A percentile compares a stretch with the other conserved stretches of the same genome.
These are phyloP conservation scores for Phytophthora crassamura DNA, from an alignment of 352 stramenopile species.

Conservation along the genomic window DNA sequence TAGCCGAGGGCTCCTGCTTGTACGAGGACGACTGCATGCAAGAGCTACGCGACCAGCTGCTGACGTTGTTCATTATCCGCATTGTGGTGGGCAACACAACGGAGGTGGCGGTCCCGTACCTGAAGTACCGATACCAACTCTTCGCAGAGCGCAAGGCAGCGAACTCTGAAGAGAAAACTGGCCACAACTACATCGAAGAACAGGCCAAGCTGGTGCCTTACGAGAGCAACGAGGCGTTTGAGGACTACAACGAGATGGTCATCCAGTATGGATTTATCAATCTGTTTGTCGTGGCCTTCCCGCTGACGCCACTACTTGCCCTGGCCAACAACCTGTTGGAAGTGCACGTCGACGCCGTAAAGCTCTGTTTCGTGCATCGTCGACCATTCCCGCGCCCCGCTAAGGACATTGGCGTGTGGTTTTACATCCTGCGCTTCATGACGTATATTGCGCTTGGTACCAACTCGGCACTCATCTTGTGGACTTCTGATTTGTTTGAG, in stretches of 20 bases:
- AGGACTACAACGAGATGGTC: constrained; percentile 93
- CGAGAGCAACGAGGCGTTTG: constrained; percentile 81
- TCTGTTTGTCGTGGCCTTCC: constrained; percentile 94
- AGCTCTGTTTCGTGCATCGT: constrained; percentile 81
- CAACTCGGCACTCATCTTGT: constrained; percentile 81
- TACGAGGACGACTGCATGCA: constrained; percentile 80
- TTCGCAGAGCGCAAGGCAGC: constrained; percentile 51
- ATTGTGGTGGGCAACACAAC: constrained; percentile 93
- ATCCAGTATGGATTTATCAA: constrained; percentile 97
- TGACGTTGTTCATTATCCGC: constrained; percentile 93
- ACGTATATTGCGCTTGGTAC: constrained; percentile 82
- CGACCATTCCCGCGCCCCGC: constrained; percentile 81
- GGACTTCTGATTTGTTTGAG: constrained; percentile 80
- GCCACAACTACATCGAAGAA: constrained; percentile 87
- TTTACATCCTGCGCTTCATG: constrained; percentile 85
- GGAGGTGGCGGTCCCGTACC: constrained; percentile 88
- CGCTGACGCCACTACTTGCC: constrained; percentile 91
- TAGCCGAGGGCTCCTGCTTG: constrained; percentile 79
- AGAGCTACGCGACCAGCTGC: constrained; percentile 91
- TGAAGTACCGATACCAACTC: constrained; percentile 80
- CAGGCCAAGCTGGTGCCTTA: constrained; percentile 86
- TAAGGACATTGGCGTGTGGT: constrained; percentile 94
- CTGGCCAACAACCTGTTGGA: constrained; percentile 93
- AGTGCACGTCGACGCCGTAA: constrained; percentile 89
- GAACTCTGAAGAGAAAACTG: constrained; percentile 35